Evolutionary conservation across 352 stramenopile genomes (phyloP).

Genomic region (Phytophthora agathidicida): DNA sequence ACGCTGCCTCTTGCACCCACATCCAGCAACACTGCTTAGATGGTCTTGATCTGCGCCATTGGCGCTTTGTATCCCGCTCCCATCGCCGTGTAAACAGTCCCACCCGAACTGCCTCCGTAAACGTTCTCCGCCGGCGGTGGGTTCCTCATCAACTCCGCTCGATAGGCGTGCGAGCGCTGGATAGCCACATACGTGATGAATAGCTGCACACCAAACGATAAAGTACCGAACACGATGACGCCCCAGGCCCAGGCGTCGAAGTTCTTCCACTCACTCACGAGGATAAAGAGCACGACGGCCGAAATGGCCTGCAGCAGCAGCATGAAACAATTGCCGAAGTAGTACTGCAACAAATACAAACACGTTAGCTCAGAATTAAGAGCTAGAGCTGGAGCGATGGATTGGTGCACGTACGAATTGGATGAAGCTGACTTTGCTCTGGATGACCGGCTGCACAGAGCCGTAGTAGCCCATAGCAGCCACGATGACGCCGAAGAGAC

Average conservation of each 20-base stretch:
- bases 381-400: not conserved
- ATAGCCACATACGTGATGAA: conserved; percentile 83
- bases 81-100: conserved; percentile 76
- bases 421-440: conserved; percentile 91
- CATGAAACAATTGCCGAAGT: conserved; percentile 90
- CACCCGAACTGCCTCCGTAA: conserved; percentile 49
- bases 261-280: conserved; percentile 80
- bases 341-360: conserved; percentile 54
- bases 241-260: conserved; percentile 79
- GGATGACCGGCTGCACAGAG: conserved; percentile 80
- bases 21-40: conserved; percentile 36
- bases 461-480: conserved; percentile 85
- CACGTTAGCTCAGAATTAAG: not conserved
- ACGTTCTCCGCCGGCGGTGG: conserved; percentile 78
- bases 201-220: conserved; percentile 74
- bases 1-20: not conserved
- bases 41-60: conserved; percentile 71
- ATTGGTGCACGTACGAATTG: conserved; percentile 67
- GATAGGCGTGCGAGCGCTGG: conserved; percentile 77
- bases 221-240: conserved; percentile 69
- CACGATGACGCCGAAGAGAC: conserved; percentile 80
- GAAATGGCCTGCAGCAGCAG: conserved; percentile 76
- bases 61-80: conserved; percentile 54
- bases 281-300: conserved; percentile 71
- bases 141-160: conserved; percentile 86